Evolutionary conservation across 2,329 filamentous ascomycete genomes (phyloP), one percentile per base, ranked within the genome.

Genomic region (Calonectria hawksworthii): DNA sequence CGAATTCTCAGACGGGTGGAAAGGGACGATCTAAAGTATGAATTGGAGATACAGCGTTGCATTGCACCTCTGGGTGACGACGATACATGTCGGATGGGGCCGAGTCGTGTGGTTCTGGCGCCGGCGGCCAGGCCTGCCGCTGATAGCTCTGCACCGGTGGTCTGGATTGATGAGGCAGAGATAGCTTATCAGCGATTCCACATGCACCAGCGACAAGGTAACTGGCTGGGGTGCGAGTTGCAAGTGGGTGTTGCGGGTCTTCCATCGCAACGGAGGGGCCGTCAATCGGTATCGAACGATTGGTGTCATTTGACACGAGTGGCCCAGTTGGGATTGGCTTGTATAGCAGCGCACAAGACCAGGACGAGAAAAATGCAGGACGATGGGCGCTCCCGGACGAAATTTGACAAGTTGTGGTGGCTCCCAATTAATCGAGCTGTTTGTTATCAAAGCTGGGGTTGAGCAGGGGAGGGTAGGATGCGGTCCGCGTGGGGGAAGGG

Each of bases 131-230:
- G 70, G 50, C 66, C 71, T 76, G 61, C 67, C 68, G 70, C 64
- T 77, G 77, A 78, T 75, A 79, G 71, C 64, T 75, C 64, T 76
- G 67, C 66, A 70, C 68, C 72, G 72, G 69, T 72, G 44, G 66
- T 61, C 65, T 79, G 74, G 73, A 75, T 72, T 71, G 56, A 69
- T 21, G 50, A 32, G 36, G 70, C 52, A 67, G 56, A 81, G 80
- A 80, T 80, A 80, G 78, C 80, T 81, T 81, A 81, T 81, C 80
- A 80, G 77, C 47, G 63, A 54, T 69, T 69, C 44, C 67, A 69
- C 47, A 79, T 63, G 23, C 72, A 70, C 59, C 61, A 38, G 65
- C 26, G 61, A 71, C 47, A 77, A 73, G 73, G 59, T 75, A 74
- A 81, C 71, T 78, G 73, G 78, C 34, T 61, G 56, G 38, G 59